phyloP scores from a whole-genome alignment of 768 basidiomycete species.

The Russula lepida region DNA sequence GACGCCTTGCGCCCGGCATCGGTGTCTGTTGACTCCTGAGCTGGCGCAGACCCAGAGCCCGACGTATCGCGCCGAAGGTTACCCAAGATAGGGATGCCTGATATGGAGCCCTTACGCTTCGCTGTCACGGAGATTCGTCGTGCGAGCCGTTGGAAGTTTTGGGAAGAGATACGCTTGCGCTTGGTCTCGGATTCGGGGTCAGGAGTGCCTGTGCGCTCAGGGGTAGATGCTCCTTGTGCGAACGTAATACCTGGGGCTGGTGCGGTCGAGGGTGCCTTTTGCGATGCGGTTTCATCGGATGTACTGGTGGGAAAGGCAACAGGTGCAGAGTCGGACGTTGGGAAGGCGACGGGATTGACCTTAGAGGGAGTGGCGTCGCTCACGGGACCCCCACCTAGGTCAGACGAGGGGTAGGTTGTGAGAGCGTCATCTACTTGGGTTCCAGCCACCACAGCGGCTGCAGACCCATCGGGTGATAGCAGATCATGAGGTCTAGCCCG shows the following conservation, averaged over 20 bases:
- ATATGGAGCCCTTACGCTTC: conserved; percentile 39
- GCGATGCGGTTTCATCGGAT: conserved; percentile 28
- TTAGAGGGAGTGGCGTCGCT: conserved; percentile 20
- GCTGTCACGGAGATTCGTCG: conserved; percentile 61
- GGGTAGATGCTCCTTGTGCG: conserved; percentile 44
- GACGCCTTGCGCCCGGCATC: background rate
- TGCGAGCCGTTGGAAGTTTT: conserved; percentile 79
- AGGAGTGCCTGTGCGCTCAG: conserved; percentile 63
- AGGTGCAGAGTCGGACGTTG: conserved; percentile 26
- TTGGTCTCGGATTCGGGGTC: conserved; percentile 69
- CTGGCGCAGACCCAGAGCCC: conserved; percentile 22
- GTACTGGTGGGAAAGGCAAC: conserved; percentile 28
- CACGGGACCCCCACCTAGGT: conserved; percentile 25
- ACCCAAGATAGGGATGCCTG: conserved; percentile 39
- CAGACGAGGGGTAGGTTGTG: conserved; percentile 30
- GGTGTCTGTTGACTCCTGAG: conserved; percentile 1
- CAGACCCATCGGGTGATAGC: background rate
- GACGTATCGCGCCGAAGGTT: conserved; percentile 46
- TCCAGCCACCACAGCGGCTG: conserved; percentile 23
- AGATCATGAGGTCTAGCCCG: background rate
- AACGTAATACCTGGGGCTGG: conserved; percentile 54
- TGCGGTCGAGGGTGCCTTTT: conserved; percentile 26
- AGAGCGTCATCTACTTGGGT: conserved; percentile 27
- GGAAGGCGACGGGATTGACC: conserved; percentile 29
- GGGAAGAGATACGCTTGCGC: conserved; percentile 72